Evolutionary conservation across 129 eudicot species (phyloP), one percentile per base, ranked within the genome.

Genomic region (Kitagawia praeruptora): DNA sequence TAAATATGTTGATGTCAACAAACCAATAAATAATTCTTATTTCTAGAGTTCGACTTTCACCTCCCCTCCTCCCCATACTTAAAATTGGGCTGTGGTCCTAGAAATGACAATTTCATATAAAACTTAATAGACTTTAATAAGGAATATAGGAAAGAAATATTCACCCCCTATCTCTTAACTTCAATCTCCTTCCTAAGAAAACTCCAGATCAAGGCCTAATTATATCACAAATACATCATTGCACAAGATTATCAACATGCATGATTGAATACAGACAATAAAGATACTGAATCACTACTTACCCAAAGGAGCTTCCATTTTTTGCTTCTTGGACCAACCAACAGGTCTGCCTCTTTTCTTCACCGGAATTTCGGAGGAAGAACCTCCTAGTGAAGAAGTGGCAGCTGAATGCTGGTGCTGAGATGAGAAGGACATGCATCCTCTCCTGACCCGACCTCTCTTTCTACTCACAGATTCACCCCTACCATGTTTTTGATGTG

Each of bases 361-460:
- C 27, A 61, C 69, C 2, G 34, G 69, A n/a, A 16, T 14, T n/a
- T n/a, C 15, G 37, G 14, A 58, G 4, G 3, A 2, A 0, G 37
- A 61, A 61, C 69, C 69, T n/a, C 69, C 69, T 25, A 10, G 15
- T 13, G 34, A 9, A 61, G 69, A 25, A 61, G 34, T 25, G 34
- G 37, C 16, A 61, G 34, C 15, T 61, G 69, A n/a, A 10, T 61
- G 69, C 34, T 61, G 69, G 31, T n/a, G 14, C 16, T 61, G 69
- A 61, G 69, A 2, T 25, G 69, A 61, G 69, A 61, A 61, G 34
- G 91, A 84, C 88, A 93, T 85, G 75, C 85, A 54, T 5, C 93
- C 93, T 48, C 87, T 93, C 66, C 87, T 83, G 18, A 92, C 94
- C 74, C 92, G 82, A 14, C 96, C 98, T 71, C 98, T 87, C 87